phyloP scores from a whole-genome alignment of 2,329 filamentous ascomycete genomes.

The Fusarium concolor region DNA sequence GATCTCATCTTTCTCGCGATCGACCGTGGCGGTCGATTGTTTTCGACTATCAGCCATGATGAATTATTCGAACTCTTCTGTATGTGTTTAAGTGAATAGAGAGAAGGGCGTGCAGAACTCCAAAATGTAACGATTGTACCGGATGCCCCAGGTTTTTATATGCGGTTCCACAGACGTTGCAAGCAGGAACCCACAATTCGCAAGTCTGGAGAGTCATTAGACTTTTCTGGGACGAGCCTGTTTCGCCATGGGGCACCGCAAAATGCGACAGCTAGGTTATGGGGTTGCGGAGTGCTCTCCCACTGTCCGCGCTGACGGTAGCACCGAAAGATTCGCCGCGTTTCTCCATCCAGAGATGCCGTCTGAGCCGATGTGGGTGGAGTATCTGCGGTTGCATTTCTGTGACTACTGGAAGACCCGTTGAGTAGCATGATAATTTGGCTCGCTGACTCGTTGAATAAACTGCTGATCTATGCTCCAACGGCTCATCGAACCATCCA shows the following conservation, averaged over 20 bases:
- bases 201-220: conserved; percentile 32
- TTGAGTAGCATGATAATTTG: conserved; percentile 11
- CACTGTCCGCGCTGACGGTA: conserved; percentile 36
- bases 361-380: conserved; percentile 33
- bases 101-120: not conserved
- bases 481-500: conserved; percentile 28
- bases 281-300: conserved; percentile 12
- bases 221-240: conserved; percentile 22
- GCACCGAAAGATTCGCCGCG: conserved; percentile 44
- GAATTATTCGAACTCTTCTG: not conserved
- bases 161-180: not conserved
- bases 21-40: conserved; percentile 39
- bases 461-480: conserved; percentile 4
- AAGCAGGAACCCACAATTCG: conserved; percentile 5
- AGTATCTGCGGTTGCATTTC: not conserved
- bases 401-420: not conserved
- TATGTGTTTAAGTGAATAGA: not conserved
- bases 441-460: conserved; percentile 8
- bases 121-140: not conserved
- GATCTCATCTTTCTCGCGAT: conserved; percentile 38
- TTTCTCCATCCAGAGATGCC: conserved; percentile 35
- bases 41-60: conserved; percentile 36
- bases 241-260: conserved; percentile 33
- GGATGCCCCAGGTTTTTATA: conserved; percentile 35
- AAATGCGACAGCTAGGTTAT: conserved; percentile 19